phyloP scores from a whole-genome alignment of 305 asterid species.

The Vinca major region DNA sequence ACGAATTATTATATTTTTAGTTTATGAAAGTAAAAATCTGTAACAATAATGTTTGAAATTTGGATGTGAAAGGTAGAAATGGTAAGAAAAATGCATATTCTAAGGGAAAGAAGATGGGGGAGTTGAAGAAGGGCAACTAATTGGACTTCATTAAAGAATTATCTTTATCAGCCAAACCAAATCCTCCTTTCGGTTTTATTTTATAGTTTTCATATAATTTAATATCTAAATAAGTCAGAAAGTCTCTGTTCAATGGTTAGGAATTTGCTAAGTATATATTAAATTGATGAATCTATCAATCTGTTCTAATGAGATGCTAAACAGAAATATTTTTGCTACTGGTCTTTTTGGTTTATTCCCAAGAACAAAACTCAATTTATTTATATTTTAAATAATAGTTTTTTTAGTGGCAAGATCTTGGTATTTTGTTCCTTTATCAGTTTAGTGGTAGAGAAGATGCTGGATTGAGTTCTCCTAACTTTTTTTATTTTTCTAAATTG shows the following conservation, averaged over 20 bases:
- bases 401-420: too few relatives aligned
- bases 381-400: too few relatives aligned
- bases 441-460: too few relatives aligned
- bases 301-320: too few relatives aligned
- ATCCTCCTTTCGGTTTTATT: background rate
- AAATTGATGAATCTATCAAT: too few relatives aligned
- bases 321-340: too few relatives aligned
- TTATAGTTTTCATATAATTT: background rate
- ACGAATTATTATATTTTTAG: too few relatives aligned
- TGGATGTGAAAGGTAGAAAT: constrained; percentile 12
- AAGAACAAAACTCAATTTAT: too few relatives aligned
- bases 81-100: background rate
- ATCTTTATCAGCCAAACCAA: constrained; percentile 11
- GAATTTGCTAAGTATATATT: background rate
- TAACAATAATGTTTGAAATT: constrained; percentile 14
- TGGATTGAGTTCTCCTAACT: background rate
- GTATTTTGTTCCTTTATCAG: background rate
- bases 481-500: background rate
- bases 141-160: constrained; percentile 1
- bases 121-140: background rate
- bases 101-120: constrained; percentile 13
- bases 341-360: background rate
- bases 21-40: background rate
- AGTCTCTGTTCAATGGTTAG: constrained; percentile 11
- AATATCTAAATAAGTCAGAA: background rate